Evolutionary conservation across 441 rosid genomes (phyloP).

Genomic region (Heliophila coronopifolia): DNA sequence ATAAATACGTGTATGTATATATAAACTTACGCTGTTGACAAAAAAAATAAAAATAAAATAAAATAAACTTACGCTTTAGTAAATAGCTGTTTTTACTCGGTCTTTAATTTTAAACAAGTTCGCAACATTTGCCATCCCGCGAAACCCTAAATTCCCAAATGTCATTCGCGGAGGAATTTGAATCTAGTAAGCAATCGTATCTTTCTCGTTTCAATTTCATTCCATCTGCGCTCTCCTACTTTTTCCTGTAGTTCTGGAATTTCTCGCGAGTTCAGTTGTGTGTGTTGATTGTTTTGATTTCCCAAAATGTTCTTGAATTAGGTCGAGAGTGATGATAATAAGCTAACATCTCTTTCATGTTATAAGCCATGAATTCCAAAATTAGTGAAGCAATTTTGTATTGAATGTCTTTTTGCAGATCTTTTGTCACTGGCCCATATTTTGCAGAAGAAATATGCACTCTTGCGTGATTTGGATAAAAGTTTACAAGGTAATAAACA

Average conservation of each 20-base stretch:
- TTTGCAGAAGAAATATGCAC: conserved; percentile 78
- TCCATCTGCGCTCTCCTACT: too few relatives aligned
- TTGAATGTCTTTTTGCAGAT: conserved; percentile 36
- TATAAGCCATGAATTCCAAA: background rate
- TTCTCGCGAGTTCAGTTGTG: too few relatives aligned
- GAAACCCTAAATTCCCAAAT: conserved; percentile 39
- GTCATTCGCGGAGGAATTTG: conserved; percentile 84
- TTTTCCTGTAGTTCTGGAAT: too few relatives aligned
- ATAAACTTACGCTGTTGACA: too few relatives aligned
- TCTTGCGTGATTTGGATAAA: conserved; percentile 78
- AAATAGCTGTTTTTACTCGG: too few relatives aligned
- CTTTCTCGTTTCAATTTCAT: background rate
- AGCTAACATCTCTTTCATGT: background rate
- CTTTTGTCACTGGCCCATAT: conserved; percentile 71
- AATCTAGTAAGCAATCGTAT: conserved; percentile 52
- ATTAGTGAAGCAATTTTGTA: background rate
- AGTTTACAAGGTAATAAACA: conserved; percentile 70
- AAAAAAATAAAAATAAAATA: too few relatives aligned
- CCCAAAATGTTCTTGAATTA: background rate
- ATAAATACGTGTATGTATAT: too few relatives aligned
- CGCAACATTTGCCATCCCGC: too few relatives aligned
- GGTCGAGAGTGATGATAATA: background rate
- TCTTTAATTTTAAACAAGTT: too few relatives aligned
- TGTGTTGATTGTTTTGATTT: too few relatives aligned
- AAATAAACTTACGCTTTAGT: too few relatives aligned